phyloP scores from a whole-genome alignment of 2,329 filamentous ascomycete genomes.

The Rhynchosporium secalis region DNA sequence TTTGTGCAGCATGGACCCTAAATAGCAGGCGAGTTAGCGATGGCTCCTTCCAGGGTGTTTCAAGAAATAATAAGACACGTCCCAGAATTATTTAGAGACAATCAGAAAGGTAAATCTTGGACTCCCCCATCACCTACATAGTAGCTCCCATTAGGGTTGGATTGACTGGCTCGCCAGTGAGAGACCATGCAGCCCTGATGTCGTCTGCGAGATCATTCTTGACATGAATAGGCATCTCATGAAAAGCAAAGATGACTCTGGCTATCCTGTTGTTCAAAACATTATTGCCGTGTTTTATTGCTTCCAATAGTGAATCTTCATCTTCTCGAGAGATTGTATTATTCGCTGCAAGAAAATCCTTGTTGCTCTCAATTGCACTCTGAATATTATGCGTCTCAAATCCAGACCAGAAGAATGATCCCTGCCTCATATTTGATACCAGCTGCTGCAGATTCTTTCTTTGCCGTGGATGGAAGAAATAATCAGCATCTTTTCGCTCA shows the following conservation, averaged over 20 bases:
- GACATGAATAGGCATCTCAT: slow-evolving; percentile 78
- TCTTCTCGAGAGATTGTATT: slow-evolving; percentile 62
- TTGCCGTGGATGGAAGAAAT: slow-evolving; percentile 82
- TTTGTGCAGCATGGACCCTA: slow-evolving; percentile 51
- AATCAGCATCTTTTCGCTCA: slow-evolving; percentile 79
- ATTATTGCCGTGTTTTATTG: slow-evolving; percentile 63
- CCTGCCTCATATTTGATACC: slow-evolving; percentile 77
- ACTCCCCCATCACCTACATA: slow-evolving; percentile 36
- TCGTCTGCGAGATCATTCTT: slow-evolving; percentile 61
- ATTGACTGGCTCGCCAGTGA: slow-evolving; percentile 50
- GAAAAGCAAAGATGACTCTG: slow-evolving; percentile 64
- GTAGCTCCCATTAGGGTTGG: slow-evolving; percentile 57
- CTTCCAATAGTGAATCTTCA: slow-evolving; percentile 57
- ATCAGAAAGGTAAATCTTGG: too few species aligned
- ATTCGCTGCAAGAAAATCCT: slow-evolving; percentile 65
- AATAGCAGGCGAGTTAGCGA: too few species aligned
- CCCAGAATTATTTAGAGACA: too few species aligned
- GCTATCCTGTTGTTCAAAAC: slow-evolving; percentile 64
- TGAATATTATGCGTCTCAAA: slow-evolving; percentile 64
- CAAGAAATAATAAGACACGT: too few species aligned
- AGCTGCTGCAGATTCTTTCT: slow-evolving; percentile 64
- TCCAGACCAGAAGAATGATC: slow-evolving; percentile 81
- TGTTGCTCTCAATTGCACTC: slow-evolving; percentile 64
- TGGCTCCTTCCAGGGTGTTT: too few species aligned
- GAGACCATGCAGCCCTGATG: slow-evolving; percentile 64